Evolutionary conservation across 1,284 basidiomycete genomes (phyloP), one percentile per base, ranked within the genome.

Genomic region (Pisolithus thermaeus): DNA sequence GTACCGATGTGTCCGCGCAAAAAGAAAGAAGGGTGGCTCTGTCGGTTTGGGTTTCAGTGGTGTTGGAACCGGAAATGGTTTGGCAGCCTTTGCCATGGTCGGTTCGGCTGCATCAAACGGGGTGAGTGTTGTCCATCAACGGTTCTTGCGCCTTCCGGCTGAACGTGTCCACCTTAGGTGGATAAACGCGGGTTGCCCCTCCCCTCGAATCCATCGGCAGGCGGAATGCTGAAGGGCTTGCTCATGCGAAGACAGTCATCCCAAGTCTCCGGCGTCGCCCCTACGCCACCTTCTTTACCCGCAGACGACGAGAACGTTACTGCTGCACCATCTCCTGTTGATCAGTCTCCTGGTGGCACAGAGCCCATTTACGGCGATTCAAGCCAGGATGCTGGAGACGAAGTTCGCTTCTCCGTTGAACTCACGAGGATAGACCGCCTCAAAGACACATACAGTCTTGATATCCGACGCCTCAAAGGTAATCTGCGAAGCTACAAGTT

Each of bases 321-420:
- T 8, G 54, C 48, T 4, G 55, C 56, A 20, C 51, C 59, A 25
- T 64, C 61, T 1, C 65, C 66, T 18, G 58, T 58, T 16, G 68
- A 68, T 30, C 51, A 58, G 73, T 73, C 58, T 61, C 62, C 56
- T 42, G 46, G 64, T 55, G 54, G 54, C 40, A 64, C 58, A 7
- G 82, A 87, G 52, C 78, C 88, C 1, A 66, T 88, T 30, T 97
- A 94, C 64, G 92, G 93, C 16, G 87, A 91, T 56, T 60, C 71
- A 27, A 69, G 77, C 7, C 80, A 87, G 58, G 94, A 97, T 64
- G 81, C 82, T 25, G 92, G 92, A 39, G 94, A 95, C 62, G 94
- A 97, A 79, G 90, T 97, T 56, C 83, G 90, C 58, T 97, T 97
- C 74, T 90, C 83, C 18, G 86, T 96, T 52, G 94, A 97, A 74